A percentile compares a stretch with the other conserved stretches of the same genome.
These are phyloP conservation scores for Kodamaea sp. DNA, from an alignment of 1,139 yeast genomes.

Conservation along the genomic window DNA sequence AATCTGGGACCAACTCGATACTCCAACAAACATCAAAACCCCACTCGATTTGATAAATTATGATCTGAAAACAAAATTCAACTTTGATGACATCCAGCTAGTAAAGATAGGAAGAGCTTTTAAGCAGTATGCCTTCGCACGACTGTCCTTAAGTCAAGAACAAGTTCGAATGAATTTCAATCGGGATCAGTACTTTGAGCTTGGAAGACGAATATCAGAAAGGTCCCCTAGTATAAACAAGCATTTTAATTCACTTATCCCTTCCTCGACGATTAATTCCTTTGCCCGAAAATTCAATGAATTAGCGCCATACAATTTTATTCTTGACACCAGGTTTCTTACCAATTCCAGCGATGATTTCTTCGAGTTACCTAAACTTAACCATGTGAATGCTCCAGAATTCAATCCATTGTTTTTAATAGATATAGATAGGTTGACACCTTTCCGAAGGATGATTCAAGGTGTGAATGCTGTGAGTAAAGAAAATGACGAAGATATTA, in stretches of 20 bases:
- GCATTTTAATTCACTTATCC: neutral
- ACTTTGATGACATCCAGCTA: constrained; percentile 2
- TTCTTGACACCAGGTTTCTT: neutral
- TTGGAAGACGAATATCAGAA: constrained; percentile 3
- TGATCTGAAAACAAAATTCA: neutral
- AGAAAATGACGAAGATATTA: neutral
- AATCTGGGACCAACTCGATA: constrained; percentile 1
- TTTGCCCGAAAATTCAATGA: constrained; percentile 7
- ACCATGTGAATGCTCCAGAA: neutral
- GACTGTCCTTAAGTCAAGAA: constrained; percentile 1
- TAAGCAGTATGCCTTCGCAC: constrained; percentile 4
- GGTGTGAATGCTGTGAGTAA: neutral
- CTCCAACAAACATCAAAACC: neutral
- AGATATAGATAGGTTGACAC: constrained; percentile 4
- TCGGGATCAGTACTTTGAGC: constrained; percentile 1
- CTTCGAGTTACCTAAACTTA: constrained; percentile 8
- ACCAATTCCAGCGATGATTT: constrained; percentile 2
- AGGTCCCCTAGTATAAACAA: constrained; percentile 1
- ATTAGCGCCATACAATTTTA: constrained; percentile 3
- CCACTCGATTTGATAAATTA: constrained; percentile 3
- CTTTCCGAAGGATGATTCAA: neutral
- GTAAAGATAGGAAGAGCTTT: constrained; percentile 7
- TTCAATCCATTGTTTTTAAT: constrained; percentile 12
- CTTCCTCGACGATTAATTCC: constrained; percentile 2
- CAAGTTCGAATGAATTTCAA: neutral